phyloP scores from a whole-genome alignment of 495 filamentous ascomycete genomes.

The Tuber borchii region DNA sequence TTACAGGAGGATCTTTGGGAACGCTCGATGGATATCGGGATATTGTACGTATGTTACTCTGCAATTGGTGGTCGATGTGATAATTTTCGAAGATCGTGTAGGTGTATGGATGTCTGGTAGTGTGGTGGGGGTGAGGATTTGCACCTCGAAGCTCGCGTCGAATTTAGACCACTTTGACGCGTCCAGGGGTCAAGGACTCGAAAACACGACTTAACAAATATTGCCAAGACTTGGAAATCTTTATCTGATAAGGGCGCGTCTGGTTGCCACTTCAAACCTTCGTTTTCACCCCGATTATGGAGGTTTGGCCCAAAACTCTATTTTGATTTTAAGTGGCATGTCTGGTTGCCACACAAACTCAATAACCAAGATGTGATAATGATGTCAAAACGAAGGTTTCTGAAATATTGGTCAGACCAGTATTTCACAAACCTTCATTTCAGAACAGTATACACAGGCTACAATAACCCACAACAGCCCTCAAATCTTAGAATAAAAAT shows the following conservation, averaged over 20 bases:
- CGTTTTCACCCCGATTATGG: no score
- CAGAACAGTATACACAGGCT: no score
- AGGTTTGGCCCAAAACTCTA: no score
- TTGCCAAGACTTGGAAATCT: slow-evolving; percentile 12
- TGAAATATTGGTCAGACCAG: no score
- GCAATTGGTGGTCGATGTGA: background rate
- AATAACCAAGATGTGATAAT: no score
- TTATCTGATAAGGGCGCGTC: background rate
- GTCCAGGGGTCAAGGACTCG: slow-evolving; percentile 16
- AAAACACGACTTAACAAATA: background rate
- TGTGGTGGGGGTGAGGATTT: background rate
- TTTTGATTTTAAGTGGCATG: no score
- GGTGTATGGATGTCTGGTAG: background rate
- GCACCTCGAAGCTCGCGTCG: slow-evolving; percentile 6
- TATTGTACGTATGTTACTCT: background rate
- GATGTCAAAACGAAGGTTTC: no score
- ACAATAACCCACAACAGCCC: no score
- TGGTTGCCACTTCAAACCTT: no score
- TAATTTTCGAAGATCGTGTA: background rate
- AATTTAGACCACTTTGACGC: slow-evolving; percentile 14
- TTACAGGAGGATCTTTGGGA: background rate
- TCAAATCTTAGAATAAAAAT: no score
- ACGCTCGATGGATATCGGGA: slow-evolving; percentile 13
- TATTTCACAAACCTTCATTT: no score
- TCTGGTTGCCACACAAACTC: no score